Evolutionary conservation across 768 basidiomycete genomes (phyloP).

Genomic region (Royoungia palumana): DNA sequence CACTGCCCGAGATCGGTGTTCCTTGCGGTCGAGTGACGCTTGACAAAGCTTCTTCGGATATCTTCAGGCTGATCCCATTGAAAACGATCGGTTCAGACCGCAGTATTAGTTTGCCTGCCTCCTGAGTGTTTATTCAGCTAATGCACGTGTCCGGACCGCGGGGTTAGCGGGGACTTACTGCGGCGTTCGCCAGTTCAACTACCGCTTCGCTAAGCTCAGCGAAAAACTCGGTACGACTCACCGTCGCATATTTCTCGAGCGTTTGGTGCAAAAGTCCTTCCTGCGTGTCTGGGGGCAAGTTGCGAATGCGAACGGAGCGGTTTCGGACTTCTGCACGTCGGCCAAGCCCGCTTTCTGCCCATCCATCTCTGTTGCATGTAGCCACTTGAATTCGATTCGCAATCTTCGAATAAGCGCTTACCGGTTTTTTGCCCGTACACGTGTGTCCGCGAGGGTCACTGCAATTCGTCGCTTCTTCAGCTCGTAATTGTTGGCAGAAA

Average conservation of each 20-base stretch:
- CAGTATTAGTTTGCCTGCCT: conserved; percentile 77
- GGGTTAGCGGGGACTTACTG: conserved; percentile 41
- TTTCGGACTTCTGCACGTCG: conserved; percentile 54
- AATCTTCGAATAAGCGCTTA: conserved; percentile 27
- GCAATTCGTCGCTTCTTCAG: conserved; percentile 87
- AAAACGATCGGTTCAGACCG: conserved; percentile 69
- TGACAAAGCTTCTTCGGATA: conserved; percentile 53
- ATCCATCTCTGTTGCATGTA: conserved; percentile 32
- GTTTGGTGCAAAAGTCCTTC: conserved; percentile 91
- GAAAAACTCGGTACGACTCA: conserved; percentile 77
- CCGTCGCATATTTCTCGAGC: conserved; percentile 70
- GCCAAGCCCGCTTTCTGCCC: conserved; percentile 56
- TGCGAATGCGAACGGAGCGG: conserved; percentile 73
- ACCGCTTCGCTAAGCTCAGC: conserved; percentile 55
- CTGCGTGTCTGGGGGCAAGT: conserved; percentile 73
- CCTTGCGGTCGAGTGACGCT: conserved; percentile 28
- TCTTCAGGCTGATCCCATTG: conserved; percentile 53
- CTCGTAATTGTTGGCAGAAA: conserved; percentile 82
- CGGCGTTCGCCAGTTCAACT: conserved; percentile 61
- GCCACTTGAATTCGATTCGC: not conserved
- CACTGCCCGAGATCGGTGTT: conserved; percentile 35
- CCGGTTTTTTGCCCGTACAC: conserved; percentile 54
- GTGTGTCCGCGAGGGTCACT: conserved; percentile 81
- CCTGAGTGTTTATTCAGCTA: conserved; percentile 42
- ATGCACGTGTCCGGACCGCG: not conserved